Percentiles rank a stretch among this genome's conserved stretches.
Conservation (phyloP, 2,329 filamentous ascomycete genomes). For the Colletotrichum lupini region DNA sequence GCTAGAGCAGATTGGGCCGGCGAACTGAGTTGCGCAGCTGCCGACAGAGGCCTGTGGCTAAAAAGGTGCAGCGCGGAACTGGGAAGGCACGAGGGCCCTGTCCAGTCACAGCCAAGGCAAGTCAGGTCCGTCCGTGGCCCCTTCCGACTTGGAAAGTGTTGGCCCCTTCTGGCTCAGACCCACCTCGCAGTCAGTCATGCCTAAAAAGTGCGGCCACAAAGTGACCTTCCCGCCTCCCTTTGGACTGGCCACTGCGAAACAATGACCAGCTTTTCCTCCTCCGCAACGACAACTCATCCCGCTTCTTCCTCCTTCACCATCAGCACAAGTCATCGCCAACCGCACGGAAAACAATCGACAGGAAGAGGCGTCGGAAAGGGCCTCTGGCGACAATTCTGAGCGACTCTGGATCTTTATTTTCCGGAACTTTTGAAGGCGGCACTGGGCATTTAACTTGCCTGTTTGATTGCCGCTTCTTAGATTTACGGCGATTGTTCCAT, state of each 20-base stretch:
- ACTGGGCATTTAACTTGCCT: constrained; percentile 28
- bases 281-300: constrained; percentile 23
- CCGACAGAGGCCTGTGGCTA: neutral
- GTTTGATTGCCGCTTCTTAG: constrained; percentile 20
- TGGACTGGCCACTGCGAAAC: constrained; percentile 33
- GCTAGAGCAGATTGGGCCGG: neutral
- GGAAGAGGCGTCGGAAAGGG: constrained; percentile 30
- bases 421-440: constrained; percentile 16
- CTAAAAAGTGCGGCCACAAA: constrained; percentile 29
- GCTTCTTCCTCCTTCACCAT: constrained; percentile 35
- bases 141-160: neutral
- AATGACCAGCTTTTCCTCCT: constrained; percentile 41
- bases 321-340: constrained; percentile 24
- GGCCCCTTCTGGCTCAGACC: constrained; percentile 16
- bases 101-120: constrained; percentile 23
- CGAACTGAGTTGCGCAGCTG: too few relatives aligned
- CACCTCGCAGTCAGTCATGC: constrained; percentile 19
- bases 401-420: constrained; percentile 6
- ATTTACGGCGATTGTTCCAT: constrained; percentile 26
- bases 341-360: constrained; percentile 26
- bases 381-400: constrained; percentile 13
- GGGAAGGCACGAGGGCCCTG: constrained; percentile 16
- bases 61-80: neutral
- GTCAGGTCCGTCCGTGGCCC: constrained; percentile 8
- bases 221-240: constrained; percentile 28